Base-by-base conservation (phyloP, 352 stramenopile species). In the Phytophthora megakarya region DNA sequence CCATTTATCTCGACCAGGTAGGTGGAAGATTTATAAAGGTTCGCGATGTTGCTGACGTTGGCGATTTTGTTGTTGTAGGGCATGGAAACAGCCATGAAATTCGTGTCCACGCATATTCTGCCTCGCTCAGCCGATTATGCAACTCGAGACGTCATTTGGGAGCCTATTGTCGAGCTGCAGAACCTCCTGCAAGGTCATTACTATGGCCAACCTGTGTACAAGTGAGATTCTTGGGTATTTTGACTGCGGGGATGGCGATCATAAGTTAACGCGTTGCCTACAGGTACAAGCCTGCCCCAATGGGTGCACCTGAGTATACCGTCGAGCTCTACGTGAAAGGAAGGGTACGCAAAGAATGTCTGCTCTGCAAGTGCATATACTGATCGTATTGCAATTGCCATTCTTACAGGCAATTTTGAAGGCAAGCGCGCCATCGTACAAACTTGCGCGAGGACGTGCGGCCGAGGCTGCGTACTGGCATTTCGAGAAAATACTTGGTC, bases 1-100 rank as follows among this genome's bases (percentile, higher is more conserved):
- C 82, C 1, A 70, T 93, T 16, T 93, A 93, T 60, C 40, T 93
- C 21, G 84, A 93, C 37, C 79, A 92, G 74, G 68, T 73, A 50
- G 18, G 18, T 37, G 38, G 10, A 44, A 26, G 18, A 3, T 55
- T 42, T 9, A 23, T 50, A 15, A 59, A 32, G 37, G 33, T 25
- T 46, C 22, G 32, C 26, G 22, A 28, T 30, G 30, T 47, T 55
- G 19, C 30, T 46, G 18, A 56, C 22, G 18, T 25, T 22, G 7
- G 42, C 22, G 18, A 2, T 48, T 39, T 46, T 51, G 42, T 35
- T 57, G 19, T 63, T 46, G 18, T 30, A 89, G 81, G 84, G 83
- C 13, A 75, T 95, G 39, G 81, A 88, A 23, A 54, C 53, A 6
- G 84, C 84, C 37, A 61, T 95, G 26, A 58, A 72, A 12, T 93